Base-by-base conservation (phyloP, 352 stramenopile species). In the Phytophthora fragariaefolia region DNA sequence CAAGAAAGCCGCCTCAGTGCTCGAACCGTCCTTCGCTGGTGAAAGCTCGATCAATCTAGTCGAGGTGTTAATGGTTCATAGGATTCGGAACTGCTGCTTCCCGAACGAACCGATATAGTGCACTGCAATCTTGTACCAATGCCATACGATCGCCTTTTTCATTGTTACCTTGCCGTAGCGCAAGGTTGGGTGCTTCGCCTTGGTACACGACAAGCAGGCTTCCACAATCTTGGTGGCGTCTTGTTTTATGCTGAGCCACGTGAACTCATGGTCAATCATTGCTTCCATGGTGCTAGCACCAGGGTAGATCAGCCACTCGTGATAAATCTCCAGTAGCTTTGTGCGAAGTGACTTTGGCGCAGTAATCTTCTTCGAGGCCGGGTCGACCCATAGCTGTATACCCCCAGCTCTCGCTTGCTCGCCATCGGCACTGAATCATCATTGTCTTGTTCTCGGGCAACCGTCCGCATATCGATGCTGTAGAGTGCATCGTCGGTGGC, bases 261-360 rank as follows among this genome's bases (percentile, higher is more conserved):
- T 49, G 17, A 66, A 55, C 4, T 43, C 48, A n/a, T 66, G 26
- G 13, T 3, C 15, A 12, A 66, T 66, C 1, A 27, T 53, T 15
- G 10, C 10, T 4, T 59, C 47, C 45, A 50, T 51, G 1, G 45
- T 43, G 13, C 28, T 64, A 20, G 22, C 48, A 4, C 58, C 58
- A 5, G 48, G 56, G 13, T 56, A 45, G 10, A 66, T 53, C 0
- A 48, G 38, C 48, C 48, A 55, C 27, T 59, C 49, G 26, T 59
- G 58, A 9, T 56, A 55, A 2, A 7, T 55, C 15, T 15, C 4
- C 13, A 63, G 6, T 2, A 57, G 10, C 15, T 55, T 34, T 5
- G 2, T 2, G 1, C 20, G 43, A 6, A 63, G 30, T 8, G 8
- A 13, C 20, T 46, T 23, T 2, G 58, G 47, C 12, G 53, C 36